Evolutionary conservation across 495 filamentous ascomycete genomes (phyloP), one percentile per base, ranked within the genome.

Genomic region (Penicillium pulvis): DNA sequence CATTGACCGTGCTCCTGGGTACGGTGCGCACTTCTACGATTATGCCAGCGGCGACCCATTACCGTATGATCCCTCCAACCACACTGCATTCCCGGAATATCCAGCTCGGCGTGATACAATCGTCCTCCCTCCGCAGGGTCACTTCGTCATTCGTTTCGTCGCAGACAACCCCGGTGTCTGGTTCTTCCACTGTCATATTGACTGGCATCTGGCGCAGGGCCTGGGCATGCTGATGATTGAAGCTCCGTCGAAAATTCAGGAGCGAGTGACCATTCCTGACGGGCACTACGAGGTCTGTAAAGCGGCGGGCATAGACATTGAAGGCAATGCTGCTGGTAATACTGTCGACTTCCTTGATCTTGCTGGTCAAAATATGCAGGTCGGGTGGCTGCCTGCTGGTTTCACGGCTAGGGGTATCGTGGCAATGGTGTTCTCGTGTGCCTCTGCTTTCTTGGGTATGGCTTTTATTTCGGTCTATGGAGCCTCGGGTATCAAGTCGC

Each of bases 301-400:
- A n/a, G 80, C 71, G 1, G 60, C 57, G 6, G 62, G 63, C 9
- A 53, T 64, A 1, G 65, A 82, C 0, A 84, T 72, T 0, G 68
- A 61, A 3, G 91, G 91, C 4, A 96, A 96, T 66, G 91, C 91
- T 0, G 91, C 90, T 0, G 91, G 82, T 0, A 91, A 92, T 59
- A 81, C 80, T 0, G 20, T 62, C 30, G 73, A 95, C 62, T 71
- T 83, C 16, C 71, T 92, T 3, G 83, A 93, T 63, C 71, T 95
- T 11, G 71, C 59, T 0, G 90, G 90, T 6, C 77, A 85, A 64
- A 87, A 84, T 49, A 71, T 47, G 20, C 71, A 82, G 11, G 83
- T 87, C 0, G 67, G 61, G 0, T 81, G 77, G 48, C 60, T 94
- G 20, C 90, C 89, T 0, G 78, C 71, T 17, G 90, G 91, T 60